A percentile compares a stretch with the other conserved stretches of the same genome.
Conservation (phyloP, 441 rosid species). For the Populus hybrid region DNA sequence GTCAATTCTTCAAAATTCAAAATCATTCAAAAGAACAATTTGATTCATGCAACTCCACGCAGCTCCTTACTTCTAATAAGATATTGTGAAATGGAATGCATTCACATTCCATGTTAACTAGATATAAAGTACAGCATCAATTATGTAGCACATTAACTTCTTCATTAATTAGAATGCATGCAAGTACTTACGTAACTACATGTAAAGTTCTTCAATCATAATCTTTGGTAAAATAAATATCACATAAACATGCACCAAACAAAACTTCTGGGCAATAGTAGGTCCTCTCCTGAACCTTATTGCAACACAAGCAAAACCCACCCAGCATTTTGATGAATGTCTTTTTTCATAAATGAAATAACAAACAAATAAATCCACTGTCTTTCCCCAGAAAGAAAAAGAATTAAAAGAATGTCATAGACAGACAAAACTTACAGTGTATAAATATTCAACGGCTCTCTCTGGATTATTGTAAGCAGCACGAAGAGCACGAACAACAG, state of each 20-base stretch:
- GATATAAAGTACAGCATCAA: neutral
- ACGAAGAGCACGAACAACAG: slow-evolving; percentile 80
- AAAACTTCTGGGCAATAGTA: neutral
- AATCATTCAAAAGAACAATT: neutral
- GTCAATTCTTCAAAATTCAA: neutral
- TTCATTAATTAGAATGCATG: neutral
- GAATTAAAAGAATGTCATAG: neutral
- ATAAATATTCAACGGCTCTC: slow-evolving; percentile 94
- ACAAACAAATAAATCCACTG: neutral
- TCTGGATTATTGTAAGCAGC: slow-evolving; percentile 95
- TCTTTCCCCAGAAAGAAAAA: neutral
- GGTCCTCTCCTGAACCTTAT: neutral
- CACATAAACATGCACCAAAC: neutral
- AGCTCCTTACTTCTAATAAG: neutral
- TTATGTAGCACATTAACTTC: neutral
- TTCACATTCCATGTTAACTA: neutral
- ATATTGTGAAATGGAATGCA: neutral
- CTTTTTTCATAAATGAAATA: neutral
- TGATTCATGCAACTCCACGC: neutral
- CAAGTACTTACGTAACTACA: neutral
- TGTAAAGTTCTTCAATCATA: neutral
- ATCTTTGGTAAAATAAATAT: slow-evolving; percentile 2
- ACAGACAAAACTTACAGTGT: slow-evolving; percentile 47
- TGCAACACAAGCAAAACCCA: neutral
- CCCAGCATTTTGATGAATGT: neutral